These are phyloP conservation scores for Oryza officinalis DNA, from an alignment of 176 grass and related monocot species.

Conservation along the genomic window DNA sequence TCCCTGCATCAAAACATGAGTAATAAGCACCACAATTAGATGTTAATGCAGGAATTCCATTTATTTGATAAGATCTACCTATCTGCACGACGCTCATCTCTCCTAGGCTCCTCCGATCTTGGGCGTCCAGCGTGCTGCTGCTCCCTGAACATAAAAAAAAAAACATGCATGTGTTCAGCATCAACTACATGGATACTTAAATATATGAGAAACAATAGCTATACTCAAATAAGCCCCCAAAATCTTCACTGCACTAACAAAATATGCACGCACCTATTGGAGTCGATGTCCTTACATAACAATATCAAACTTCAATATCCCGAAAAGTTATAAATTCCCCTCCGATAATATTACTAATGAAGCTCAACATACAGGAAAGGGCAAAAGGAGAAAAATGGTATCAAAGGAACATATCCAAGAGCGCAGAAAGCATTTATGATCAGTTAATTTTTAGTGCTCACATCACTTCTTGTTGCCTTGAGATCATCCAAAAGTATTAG, in stretches of 20 bases:
- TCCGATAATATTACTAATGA: slow-evolving; percentile 11
- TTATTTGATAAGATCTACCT: slow-evolving; percentile 38
- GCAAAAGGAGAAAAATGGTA: not conserved
- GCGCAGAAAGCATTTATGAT: not conserved
- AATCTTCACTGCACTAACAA: not conserved
- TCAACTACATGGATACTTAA: not conserved
- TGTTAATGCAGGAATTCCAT: not conserved
- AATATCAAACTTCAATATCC: slow-evolving; percentile 27
- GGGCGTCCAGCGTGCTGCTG: slow-evolving; percentile 53
- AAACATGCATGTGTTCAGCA: not conserved
- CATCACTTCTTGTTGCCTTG: not conserved
- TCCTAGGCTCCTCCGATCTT: slow-evolving; percentile 80
- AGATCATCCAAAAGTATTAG: not conserved
- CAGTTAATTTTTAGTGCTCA: not conserved
- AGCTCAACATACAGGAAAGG: not conserved
- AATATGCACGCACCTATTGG: not conserved
- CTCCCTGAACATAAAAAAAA: slow-evolving; percentile 51
- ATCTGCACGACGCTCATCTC: slow-evolving; percentile 59
- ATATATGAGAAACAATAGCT: not conserved
- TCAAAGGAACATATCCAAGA: slow-evolving; percentile 12
- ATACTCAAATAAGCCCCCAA: not conserved
- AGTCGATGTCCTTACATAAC: not conserved
- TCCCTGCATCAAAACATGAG: slow-evolving; percentile 40
- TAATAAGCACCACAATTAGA: slow-evolving; percentile 5
- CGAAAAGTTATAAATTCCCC: slow-evolving; percentile 4